Evolutionary conservation across 1,139 yeast genomes (phyloP).

Genomic region (Keqinozyma sinolaborantium): DNA sequence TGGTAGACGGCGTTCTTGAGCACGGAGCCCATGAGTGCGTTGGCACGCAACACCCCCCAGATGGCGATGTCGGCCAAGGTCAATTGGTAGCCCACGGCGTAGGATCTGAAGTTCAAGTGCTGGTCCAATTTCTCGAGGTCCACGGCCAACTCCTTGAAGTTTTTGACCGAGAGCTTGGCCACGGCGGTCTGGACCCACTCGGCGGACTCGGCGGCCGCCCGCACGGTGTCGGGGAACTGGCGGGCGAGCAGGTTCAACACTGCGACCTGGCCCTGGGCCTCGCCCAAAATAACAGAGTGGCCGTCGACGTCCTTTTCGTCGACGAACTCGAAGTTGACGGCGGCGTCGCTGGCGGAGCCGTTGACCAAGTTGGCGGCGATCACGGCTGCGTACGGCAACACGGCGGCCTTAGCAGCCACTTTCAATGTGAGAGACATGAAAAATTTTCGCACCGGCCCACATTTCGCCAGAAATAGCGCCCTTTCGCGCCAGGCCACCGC

Average conservation of each 20-base stretch:
- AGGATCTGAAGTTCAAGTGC: constrained; percentile 83
- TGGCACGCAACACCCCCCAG: constrained; percentile 94
- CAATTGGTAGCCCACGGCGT: constrained; percentile 60
- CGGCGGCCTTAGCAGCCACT: constrained; percentile 83
- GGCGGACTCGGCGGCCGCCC: constrained; percentile 30
- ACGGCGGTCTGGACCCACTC: constrained; percentile 71
- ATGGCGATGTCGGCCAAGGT: constrained; percentile 80
- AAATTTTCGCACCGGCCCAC: constrained; percentile 2
- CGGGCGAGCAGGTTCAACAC: constrained; percentile 45
- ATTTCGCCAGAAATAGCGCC: no score
- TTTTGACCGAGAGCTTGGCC: constrained; percentile 71
- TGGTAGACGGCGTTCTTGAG: constrained; percentile 79
- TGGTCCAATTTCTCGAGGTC: constrained; percentile 74
- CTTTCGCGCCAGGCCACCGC: no score
- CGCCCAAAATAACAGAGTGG: constrained; percentile 41
- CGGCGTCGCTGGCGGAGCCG: constrained; percentile 35
- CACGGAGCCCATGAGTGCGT: constrained; percentile 88
- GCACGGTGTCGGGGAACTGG: constrained; percentile 38
- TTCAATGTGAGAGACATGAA: constrained; percentile 41
- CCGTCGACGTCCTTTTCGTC: constrained; percentile 55
- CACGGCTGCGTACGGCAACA: constrained; percentile 74
- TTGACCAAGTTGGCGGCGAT: constrained; percentile 78
- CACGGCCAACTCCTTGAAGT: constrained; percentile 77
- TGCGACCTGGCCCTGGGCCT: constrained; percentile 43
- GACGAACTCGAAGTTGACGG: constrained; percentile 61